phyloP scores from a whole-genome alignment of 768 basidiomycete species.

The Lyophyllum atratum region DNA sequence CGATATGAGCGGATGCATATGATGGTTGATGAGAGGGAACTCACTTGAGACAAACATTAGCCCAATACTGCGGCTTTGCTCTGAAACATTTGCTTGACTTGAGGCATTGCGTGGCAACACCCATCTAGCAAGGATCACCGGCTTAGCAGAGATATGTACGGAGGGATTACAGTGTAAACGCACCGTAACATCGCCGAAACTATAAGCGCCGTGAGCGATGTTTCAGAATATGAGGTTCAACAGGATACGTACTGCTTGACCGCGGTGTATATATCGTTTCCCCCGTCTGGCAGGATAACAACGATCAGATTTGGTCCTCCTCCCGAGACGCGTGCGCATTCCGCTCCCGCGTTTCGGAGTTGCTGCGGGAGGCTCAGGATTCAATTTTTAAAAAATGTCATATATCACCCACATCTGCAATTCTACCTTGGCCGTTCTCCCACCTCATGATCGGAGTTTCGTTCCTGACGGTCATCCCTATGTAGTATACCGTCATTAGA shows the following conservation, averaged over 20 bases:
- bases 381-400: not conserved
- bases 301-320: constrained; percentile 60
- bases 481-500: constrained; percentile 5
- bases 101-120: constrained; percentile 81
- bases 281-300: constrained; percentile 70
- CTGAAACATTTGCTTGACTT: constrained; percentile 61
- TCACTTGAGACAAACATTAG: constrained; percentile 81
- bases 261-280: constrained; percentile 69
- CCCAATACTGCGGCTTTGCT: constrained; percentile 78
- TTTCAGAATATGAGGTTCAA: not conserved
- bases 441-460: constrained; percentile 46
- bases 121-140: constrained; percentile 49
- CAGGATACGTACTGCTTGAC: constrained; percentile 68
- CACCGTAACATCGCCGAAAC: constrained; percentile 58
- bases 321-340: constrained; percentile 38
- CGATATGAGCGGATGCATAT: not conserved
- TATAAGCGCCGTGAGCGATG: constrained; percentile 12
- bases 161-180: constrained; percentile 1
- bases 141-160: not conserved
- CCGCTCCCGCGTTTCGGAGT: constrained; percentile 51
- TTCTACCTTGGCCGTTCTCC: constrained; percentile 60
- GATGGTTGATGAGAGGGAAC: constrained; percentile 19
- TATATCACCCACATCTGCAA: constrained; percentile 37
- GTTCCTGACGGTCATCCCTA: constrained; percentile 62
- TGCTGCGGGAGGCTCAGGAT: constrained; percentile 25